Percentiles rank a stretch among this genome's conserved stretches.
phyloP scores from a whole-genome alignment of 1,284 basidiomycete genomes.

The Takashimella tepidaria region DNA sequence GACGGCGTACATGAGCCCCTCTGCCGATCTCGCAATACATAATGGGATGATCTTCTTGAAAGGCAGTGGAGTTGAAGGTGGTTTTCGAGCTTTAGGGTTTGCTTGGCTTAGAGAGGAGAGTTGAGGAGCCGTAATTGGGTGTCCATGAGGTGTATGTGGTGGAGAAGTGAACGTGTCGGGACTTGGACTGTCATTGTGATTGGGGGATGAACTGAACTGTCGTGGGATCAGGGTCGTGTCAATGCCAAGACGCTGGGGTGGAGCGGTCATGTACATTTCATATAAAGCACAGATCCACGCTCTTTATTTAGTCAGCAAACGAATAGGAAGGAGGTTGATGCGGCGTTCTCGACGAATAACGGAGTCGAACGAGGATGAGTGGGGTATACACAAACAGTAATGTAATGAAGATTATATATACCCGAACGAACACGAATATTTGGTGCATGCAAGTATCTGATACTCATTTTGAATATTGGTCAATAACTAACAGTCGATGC shows the following conservation, averaged over 20 bases:
- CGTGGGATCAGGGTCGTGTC: background rate
- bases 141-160: slow-evolving; percentile 8
- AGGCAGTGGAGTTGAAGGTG: slow-evolving; percentile 22
- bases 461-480: too few species aligned
- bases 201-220: background rate
- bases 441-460: too few species aligned
- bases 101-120: background rate
- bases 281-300: too few species aligned
- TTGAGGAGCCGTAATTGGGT: slow-evolving; percentile 1
- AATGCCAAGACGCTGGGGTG: background rate
- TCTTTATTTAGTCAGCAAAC: too few species aligned
- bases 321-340: too few species aligned
- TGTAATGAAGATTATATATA: too few species aligned
- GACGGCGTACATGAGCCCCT: slow-evolving; percentile 35
- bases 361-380: background rate
- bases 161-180: background rate
- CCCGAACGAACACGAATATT: too few species aligned
- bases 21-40: slow-evolving; percentile 24
- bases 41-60: slow-evolving; percentile 29
- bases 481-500: too few species aligned
- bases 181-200: background rate
- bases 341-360: background rate
- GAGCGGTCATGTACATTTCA: background rate
- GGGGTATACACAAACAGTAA: background rate
- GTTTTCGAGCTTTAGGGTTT: background rate